A percentile compares a stretch with the other conserved stretches of the same genome.
Conservation (phyloP, 441 rosid species). For the Cnidoscolus chayamansa region DNA sequence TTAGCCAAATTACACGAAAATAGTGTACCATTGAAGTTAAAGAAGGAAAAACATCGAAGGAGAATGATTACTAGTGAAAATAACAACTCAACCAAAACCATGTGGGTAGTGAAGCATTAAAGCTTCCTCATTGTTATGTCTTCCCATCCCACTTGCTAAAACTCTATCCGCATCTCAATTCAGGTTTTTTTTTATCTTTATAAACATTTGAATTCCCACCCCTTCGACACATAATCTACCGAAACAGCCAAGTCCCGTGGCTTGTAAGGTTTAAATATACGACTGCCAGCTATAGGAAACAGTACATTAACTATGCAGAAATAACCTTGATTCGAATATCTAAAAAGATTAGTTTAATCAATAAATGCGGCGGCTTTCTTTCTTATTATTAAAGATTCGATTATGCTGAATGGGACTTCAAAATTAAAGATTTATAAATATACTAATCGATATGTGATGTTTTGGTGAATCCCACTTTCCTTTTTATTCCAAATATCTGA, state of each 20-base stretch:
- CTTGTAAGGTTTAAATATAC: constrained; percentile 1
- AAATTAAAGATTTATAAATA: too few species aligned
- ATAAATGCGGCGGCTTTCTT: too few species aligned
- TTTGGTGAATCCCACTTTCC: too few species aligned
- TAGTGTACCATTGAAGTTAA: not conserved
- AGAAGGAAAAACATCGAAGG: not conserved
- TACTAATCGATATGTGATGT: too few species aligned
- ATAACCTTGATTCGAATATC: not conserved
- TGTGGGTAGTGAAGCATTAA: constrained; percentile 6
- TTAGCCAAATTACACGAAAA: not conserved
- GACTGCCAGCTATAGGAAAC: constrained; percentile 17
- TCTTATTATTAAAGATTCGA: too few species aligned
- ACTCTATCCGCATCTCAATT: not conserved
- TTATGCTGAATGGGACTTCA: too few species aligned
- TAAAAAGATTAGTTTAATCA: too few species aligned
- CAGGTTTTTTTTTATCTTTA: too few species aligned
- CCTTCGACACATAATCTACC: not conserved
- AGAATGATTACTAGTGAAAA: constrained; percentile 17
- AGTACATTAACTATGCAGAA: not conserved
- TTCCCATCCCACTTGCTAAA: constrained; percentile 2
- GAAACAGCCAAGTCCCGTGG: constrained; percentile 11
- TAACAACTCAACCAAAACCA: constrained; percentile 12
- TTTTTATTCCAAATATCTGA: too few species aligned
- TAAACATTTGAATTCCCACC: not conserved
- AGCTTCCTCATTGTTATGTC: constrained; percentile 11